Evolutionary conservation across 176 grass and related monocot genomes (phyloP), one percentile per base, ranked within the genome.

Genomic region (Leersia perrieri): DNA sequence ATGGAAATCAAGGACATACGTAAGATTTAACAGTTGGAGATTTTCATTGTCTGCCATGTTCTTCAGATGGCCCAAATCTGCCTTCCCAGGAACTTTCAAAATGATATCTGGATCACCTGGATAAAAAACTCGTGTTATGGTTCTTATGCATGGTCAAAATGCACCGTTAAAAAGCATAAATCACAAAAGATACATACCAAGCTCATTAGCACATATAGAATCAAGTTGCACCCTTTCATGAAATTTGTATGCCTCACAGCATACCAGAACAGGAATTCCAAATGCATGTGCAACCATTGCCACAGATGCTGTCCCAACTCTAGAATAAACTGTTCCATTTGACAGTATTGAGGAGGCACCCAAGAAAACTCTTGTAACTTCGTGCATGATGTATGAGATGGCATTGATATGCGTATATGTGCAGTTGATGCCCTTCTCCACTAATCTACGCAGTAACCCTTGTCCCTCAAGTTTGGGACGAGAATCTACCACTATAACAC

Each of bases 221-320:
- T 97, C 94, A 77, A 97, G 82, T 84, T 94, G 94, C 74, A 97
- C 94, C 53, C 94, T 91, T 82, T 97, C 94, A 70, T 97, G 77
- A 85, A 97, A 97, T 45, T 97, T 97, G 84, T 94, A 97, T 81
- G 94, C 91, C 80, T 97, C 94, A 25, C 94, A 97, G 49, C 94
- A 97, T 55, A 97, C 82, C 8, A 97, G 80, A 85, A 97, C 94
- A 62, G 91, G 94, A 78, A 97, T 86, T 63, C 82, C 83, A 84
- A 94, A 94, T 63, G 87, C 89, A 74, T 94, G 87, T 72, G 94
- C 94, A 74, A 94, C 91, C 94, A 97, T 97, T 49, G 94, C 94
- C 29, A 97, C 89, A 70, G 89, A 92, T 63, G 91, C 94, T n/a
- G 94, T 94, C 44, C 94, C 94, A 55, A 97, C 94, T 73, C 89